phyloP scores from a whole-genome alignment of 768 basidiomycete genomes.

The Jaapia argillacea region DNA sequence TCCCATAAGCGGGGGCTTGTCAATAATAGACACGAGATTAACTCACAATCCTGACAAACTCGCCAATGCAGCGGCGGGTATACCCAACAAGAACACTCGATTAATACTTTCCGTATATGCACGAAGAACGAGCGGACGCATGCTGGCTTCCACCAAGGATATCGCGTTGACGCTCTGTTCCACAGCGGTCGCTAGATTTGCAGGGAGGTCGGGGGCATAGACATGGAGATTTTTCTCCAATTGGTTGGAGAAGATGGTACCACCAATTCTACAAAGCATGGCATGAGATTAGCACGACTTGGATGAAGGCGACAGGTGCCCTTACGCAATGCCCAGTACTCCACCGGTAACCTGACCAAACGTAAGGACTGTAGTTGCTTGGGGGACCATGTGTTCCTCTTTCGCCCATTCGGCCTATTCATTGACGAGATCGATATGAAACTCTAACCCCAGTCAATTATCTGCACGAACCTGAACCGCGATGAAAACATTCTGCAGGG shows the following conservation, averaged over 20 bases:
- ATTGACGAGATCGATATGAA: too few relatives aligned
- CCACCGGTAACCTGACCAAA: slow-evolving; percentile 4
- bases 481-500: slow-evolving; percentile 12
- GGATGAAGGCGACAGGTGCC: background rate
- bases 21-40: too few relatives aligned
- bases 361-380: slow-evolving; percentile 14
- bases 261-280: background rate
- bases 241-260: background rate
- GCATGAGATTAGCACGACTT: background rate
- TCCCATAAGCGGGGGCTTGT: too few relatives aligned
- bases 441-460: too few relatives aligned
- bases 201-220: background rate
- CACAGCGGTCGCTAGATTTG: background rate
- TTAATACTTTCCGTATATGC: background rate
- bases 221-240: background rate
- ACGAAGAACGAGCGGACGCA: background rate
- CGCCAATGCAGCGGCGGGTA: background rate
- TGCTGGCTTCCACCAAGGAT: background rate
- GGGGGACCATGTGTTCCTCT: slow-evolving; percentile 11
- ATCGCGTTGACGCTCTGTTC: background rate
- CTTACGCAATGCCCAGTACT: background rate
- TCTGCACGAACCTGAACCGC: too few relatives aligned
- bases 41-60: background rate
- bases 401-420: slow-evolving; percentile 15
- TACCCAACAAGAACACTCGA: background rate